Evolutionary conservation across 108 stramenopile species (phyloP).

Genomic region (Pseudonitzschia multistriata): DNA sequence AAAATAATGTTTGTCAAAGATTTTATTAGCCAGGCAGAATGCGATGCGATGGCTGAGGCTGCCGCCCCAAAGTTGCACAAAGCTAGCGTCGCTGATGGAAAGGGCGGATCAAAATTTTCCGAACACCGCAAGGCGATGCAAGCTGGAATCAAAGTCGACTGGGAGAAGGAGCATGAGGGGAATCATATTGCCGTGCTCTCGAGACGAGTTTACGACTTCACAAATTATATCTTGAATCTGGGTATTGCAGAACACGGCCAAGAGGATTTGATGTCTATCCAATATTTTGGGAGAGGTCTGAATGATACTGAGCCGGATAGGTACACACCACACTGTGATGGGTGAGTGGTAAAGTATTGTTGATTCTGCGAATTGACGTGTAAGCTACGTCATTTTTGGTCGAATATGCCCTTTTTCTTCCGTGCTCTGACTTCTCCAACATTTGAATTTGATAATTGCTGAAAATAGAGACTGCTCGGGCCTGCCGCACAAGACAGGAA

Average conservation of each 20-base stretch:
- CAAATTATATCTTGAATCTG: constrained; percentile 74
- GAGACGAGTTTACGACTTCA: constrained; percentile 75
- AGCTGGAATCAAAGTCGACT: constrained; percentile 69
- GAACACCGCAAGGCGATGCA: constrained; percentile 77
- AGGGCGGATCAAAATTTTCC: constrained; percentile 64
- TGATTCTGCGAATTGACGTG: neutral
- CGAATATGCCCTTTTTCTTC: neutral
- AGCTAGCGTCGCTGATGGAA: constrained; percentile 84
- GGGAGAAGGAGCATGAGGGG: constrained; percentile 56
- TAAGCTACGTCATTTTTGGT: neutral
- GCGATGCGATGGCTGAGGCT: constrained; percentile 66
- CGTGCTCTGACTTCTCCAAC: neutral
- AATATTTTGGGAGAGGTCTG: constrained; percentile 79
- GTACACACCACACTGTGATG: constrained; percentile 94
- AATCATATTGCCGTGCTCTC: constrained; percentile 63
- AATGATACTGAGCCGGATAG: constrained; percentile 79
- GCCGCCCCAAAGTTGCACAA: constrained; percentile 55
- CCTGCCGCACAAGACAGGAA: constrained; percentile 61
- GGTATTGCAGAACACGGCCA: constrained; percentile 73
- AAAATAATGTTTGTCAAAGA: constrained; percentile 74
- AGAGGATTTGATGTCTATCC: constrained; percentile 84
- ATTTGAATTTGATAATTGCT: too few species aligned
- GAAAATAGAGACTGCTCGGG: constrained; percentile 57
- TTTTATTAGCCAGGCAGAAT: constrained; percentile 83
- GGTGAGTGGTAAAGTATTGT: constrained; percentile 42